These are phyloP conservation scores for Vicia sativa DNA, from an alignment of 306 rosid genomes.

Conservation along the genomic window DNA sequence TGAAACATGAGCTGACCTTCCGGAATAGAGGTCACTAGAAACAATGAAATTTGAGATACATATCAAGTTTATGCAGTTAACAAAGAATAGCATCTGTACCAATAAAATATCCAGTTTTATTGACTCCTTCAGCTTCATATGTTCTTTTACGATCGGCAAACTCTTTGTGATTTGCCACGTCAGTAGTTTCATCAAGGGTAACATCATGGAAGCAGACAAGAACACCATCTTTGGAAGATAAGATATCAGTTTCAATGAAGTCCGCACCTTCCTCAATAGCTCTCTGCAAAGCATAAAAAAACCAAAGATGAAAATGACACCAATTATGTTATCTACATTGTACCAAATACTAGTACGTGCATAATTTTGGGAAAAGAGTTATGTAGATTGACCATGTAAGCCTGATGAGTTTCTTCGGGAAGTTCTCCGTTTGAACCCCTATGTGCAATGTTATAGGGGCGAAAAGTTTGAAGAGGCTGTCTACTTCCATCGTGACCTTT, in stretches of 20 bases:
- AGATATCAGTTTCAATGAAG: conserved; percentile 90
- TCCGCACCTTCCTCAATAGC: conserved; percentile 97
- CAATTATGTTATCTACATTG: neutral
- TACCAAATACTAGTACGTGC: conserved; percentile 15
- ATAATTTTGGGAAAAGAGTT: conserved; percentile 4
- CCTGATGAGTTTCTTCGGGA: conserved; percentile 87
- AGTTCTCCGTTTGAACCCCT: conserved; percentile 95
- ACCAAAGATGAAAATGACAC: conserved; percentile 12
- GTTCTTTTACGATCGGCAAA: conserved; percentile 81
- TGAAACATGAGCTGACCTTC: neutral
- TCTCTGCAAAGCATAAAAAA: too few species aligned
- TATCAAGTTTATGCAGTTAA: conserved; percentile 5
- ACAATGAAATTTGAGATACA: conserved; percentile 10
- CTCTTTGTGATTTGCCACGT: conserved; percentile 58
- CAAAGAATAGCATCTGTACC: conserved; percentile 50
- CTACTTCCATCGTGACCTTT: conserved; percentile 38
- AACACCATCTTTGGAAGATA: conserved; percentile 86
- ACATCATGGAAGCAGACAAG: conserved; percentile 87
- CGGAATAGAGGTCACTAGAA: neutral
- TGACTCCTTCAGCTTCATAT: conserved; percentile 73
- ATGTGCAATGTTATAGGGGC: conserved; percentile 83
- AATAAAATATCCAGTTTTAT: conserved; percentile 71
- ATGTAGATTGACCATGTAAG: conserved; percentile 61
- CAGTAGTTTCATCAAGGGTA: conserved; percentile 74
- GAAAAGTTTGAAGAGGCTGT: conserved; percentile 68